Base-by-base conservation (phyloP, 139 green algal species). In the Coelastrella sp. region DNA sequence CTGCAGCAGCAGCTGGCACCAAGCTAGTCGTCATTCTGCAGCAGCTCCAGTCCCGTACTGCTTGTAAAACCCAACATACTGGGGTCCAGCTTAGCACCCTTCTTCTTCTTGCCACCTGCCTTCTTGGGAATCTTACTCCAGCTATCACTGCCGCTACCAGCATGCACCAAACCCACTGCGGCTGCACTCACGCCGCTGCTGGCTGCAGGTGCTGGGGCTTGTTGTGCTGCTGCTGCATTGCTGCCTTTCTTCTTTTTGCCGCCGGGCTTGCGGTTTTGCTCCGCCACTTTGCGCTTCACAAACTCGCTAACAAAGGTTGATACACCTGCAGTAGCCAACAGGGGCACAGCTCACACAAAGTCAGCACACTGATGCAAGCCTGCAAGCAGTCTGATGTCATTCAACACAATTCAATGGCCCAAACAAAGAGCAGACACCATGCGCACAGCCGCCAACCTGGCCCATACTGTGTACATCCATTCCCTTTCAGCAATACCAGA, bases 291-390 rank as follows among this genome's bases (percentile, higher is more conserved):
- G 68, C 93, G 91, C 85, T 95, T 95, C n/a, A 99, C 87, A 90
- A 99, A 98, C 93, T 99, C 97, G 14, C 92, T 92, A 3, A 96
- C 93, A 89, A 99, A 99, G 20, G 90, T 92, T 7, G 93, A 93
- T 20, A 96, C 94, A 75, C 94, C 93, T 92, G 68, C 57, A 85
- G 57, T 19, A 47, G 32, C 32, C 32, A 47, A 47, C 32, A 47
- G 32, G 32, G 32, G 32, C 32, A 47, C 32, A 47, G 32, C 32
- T 47, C 32, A 47, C 32, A 47, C 32, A 47, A 47, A 47, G 32
- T 47, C 32, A 47, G 32, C 32, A 47, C 32, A 47, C 32, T 47
- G 32, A 47, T 47, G 32, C 32, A 47, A 47, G 32, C 32, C 32
- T 47, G 32, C 32, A 47, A 47, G 32, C 32, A 47, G 32, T 47